A percentile compares a stretch with the other conserved stretches of the same genome.
phyloP scores from a whole-genome alignment of 1,139 yeast species.

The Groenewaldozyma auringiensis region DNA sequence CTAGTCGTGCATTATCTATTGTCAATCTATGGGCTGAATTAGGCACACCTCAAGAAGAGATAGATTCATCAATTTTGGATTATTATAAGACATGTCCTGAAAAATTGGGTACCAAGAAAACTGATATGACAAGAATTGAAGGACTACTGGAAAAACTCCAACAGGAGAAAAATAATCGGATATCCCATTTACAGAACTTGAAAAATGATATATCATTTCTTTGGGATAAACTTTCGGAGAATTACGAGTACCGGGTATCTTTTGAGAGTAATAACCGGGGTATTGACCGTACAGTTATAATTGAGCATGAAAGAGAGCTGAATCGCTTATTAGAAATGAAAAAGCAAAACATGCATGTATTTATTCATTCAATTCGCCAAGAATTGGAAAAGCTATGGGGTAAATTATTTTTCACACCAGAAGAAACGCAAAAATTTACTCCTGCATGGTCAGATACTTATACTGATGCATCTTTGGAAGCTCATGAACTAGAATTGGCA shows the following conservation, averaged over 20 bases:
- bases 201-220: conserved; percentile 18
- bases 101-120: conserved; percentile 22
- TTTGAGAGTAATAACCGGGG: conserved; percentile 21
- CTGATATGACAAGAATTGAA: conserved; percentile 23
- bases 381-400: conserved; percentile 59
- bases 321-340: conserved; percentile 53
- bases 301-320: conserved; percentile 45
- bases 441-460: conserved; percentile 35
- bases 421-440: conserved; percentile 34
- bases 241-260: conserved; percentile 11
- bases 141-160: conserved; percentile 25
- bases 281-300: conserved; percentile 30
- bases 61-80: conserved; percentile 23
- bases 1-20: conserved; percentile 21
- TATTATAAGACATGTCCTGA: conserved; percentile 24
- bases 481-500: conserved; percentile 58
- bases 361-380: conserved; percentile 53
- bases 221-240: conserved; percentile 26
- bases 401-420: conserved; percentile 48
- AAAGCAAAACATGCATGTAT: conserved; percentile 54
- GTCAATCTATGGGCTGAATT: conserved; percentile 30
- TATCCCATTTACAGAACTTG: conserved; percentile 8
- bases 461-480: conserved; percentile 46
- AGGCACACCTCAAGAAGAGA: conserved; percentile 28
- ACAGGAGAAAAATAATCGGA: conserved; percentile 21